Evolutionary conservation across 1,139 yeast genomes (phyloP), one percentile per base, ranked within the genome.

Genomic region (Blastobotrys elegans): DNA sequence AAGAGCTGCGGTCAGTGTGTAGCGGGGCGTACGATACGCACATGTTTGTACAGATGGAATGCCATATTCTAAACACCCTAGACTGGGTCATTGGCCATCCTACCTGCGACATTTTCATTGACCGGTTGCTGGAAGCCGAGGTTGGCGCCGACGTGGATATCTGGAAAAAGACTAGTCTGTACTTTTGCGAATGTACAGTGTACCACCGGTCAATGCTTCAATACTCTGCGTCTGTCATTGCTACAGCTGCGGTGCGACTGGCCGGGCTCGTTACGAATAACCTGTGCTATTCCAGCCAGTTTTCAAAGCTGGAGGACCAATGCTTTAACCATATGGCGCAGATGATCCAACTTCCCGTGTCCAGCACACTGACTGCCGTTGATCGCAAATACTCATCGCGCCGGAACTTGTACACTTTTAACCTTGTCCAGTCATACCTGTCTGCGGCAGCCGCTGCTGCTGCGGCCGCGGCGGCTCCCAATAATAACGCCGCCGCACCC

Each of bases 11-110:
- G 18, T 70, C 79, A 56, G 78, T 88, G 82, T 87, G 96, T 67
- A 77, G 95, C 53, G 79, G 81, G 59, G 88, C 89, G 13, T 90
- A 88, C 63, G 95, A 88, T 55, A 84, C 82, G 56, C 83, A 84
- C 53, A 88, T 90, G 95, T 89, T 92, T 68, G 75, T 84, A 39
- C 97, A 90, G 66, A 92, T 92, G 97, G 97, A 92, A 68, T 79
- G 80, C 67, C 97, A 92, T 65, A 84, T 92, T 37, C 71, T 92
- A 47, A 71, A 80, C 47, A 89, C 97, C 1, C 71, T 92, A 48
- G 86, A 86, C 48, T 92, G 98, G 98, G 72, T 76, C 11, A 65
- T 87, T 44, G 78, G 82, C 38, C 81, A 77, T 48, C 84, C 86
- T 4, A 71, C 74, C 16, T 53, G 63, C 31, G 68, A 63, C 42